Evolutionary conservation across 108 stramenopile genomes (phyloP).

Genomic region (Stephanodiscus triporus): DNA sequence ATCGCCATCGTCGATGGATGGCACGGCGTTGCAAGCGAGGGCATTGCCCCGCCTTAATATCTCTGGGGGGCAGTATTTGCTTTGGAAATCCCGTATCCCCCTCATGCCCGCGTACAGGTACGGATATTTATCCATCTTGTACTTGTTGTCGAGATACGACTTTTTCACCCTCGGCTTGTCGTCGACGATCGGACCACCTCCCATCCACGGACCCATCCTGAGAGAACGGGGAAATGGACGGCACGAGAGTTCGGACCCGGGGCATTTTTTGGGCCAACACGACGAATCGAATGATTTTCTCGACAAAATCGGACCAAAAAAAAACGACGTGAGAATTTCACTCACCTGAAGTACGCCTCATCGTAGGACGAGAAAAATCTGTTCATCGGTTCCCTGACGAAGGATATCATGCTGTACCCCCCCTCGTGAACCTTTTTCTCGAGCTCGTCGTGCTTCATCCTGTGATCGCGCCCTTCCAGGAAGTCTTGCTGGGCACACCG

Average conservation of each 20-base stretch:
- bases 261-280: neutral
- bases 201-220: conserved; percentile 49
- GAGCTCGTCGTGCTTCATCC: conserved; percentile 17
- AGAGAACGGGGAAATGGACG: neutral
- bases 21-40: conserved; percentile 21
- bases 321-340: no score
- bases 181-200: neutral
- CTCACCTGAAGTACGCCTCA: conserved; percentile 43
- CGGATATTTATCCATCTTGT: conserved; percentile 39
- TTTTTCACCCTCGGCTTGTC: conserved; percentile 28
- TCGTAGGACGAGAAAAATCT: conserved; percentile 50
- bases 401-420: conserved; percentile 32
- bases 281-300: no score
- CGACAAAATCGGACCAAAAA: no score
- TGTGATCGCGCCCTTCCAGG: conserved; percentile 31
- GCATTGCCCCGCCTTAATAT: neutral
- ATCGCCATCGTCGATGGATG: conserved; percentile 45
- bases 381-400: conserved; percentile 43
- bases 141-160: conserved; percentile 19
- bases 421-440: conserved; percentile 10
- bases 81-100: conserved; percentile 27
- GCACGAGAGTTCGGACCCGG: neutral
- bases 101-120: conserved; percentile 42
- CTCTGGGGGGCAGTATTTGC: conserved; percentile 32
- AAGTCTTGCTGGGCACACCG: conserved; percentile 9